Evolutionary conservation across 2,329 filamentous ascomycete species (phyloP).

Genomic region (Malbranchea zuffiana): DNA sequence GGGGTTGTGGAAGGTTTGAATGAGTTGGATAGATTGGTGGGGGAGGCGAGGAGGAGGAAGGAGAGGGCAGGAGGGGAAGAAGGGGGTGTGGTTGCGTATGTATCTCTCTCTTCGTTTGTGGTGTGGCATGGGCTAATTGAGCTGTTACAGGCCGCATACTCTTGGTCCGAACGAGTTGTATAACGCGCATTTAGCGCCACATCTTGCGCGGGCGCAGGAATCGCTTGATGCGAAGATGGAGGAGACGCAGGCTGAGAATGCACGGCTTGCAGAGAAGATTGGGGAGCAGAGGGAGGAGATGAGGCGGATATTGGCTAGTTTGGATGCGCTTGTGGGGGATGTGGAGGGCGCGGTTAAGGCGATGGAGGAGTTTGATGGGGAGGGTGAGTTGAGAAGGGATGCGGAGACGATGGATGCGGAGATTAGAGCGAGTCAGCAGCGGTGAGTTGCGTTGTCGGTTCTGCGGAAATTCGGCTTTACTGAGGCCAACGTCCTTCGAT

Average conservation of each 20-base stretch:
- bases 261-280: constrained; percentile 42
- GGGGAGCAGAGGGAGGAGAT: constrained; percentile 48
- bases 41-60: constrained; percentile 46
- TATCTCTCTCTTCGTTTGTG: constrained; percentile 15
- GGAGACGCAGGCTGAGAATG: constrained; percentile 43
- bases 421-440: constrained; percentile 22
- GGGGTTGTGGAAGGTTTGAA: constrained; percentile 49
- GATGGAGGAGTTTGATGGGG: constrained; percentile 29
- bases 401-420: constrained; percentile 36
- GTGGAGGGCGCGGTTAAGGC: constrained; percentile 42
- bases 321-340: constrained; percentile 48
- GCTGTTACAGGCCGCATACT: constrained; percentile 43
- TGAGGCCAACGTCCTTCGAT: not conserved
- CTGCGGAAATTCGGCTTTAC: constrained; percentile 1
- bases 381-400: constrained; percentile 32
- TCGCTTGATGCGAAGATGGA: constrained; percentile 41
- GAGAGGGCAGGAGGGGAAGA: constrained; percentile 33
- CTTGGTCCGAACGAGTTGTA: constrained; percentile 47
- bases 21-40: constrained; percentile 49
- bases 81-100: constrained; percentile 39
- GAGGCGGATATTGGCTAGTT: constrained; percentile 41
- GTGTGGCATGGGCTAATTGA: not conserved
- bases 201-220: constrained; percentile 41
- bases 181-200: constrained; percentile 48
- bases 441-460: constrained; percentile 16